phyloP scores from a whole-genome alignment of 2,329 filamentous ascomycete species.

The Cordyceps tenuipes region DNA sequence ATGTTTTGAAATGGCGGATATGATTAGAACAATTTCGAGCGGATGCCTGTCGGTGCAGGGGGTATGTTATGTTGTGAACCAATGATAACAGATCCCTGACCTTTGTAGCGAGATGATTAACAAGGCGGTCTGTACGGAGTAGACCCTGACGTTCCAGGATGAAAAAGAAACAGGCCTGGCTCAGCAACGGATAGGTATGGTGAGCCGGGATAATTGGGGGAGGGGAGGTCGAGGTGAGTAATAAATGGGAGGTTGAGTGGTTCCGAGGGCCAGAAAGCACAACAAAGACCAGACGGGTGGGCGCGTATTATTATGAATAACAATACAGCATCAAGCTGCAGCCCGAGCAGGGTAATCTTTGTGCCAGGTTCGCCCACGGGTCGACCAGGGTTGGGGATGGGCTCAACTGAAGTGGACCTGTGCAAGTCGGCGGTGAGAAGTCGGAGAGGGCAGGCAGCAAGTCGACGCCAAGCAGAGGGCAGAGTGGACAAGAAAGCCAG shows the following conservation, averaged over 20 bases:
- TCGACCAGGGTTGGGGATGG: constrained; percentile 5
- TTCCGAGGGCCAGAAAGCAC: background rate
- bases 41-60: background rate
- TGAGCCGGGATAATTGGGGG: background rate
- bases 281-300: background rate
- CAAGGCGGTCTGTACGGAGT: constrained; percentile 9
- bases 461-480: background rate
- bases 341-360: background rate
- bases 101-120: constrained; percentile 5
- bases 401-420: constrained; percentile 7
- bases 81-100: background rate
- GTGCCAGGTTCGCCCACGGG: constrained; percentile 4
- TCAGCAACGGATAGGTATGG: background rate
- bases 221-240: background rate
- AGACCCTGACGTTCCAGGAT: constrained; percentile 9
- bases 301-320: constrained; percentile 2
- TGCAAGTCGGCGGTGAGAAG: constrained; percentile 9
- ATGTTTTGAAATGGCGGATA: background rate
- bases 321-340: background rate
- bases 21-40: background rate
- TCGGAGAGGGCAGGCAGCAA: background rate
- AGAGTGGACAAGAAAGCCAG: background rate
- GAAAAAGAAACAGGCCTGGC: background rate
- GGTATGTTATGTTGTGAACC: background rate
- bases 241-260: background rate